Evolutionary conservation across 768 basidiomycete genomes (phyloP), one percentile per base, ranked within the genome.

Genomic region (Bullera alba): DNA sequence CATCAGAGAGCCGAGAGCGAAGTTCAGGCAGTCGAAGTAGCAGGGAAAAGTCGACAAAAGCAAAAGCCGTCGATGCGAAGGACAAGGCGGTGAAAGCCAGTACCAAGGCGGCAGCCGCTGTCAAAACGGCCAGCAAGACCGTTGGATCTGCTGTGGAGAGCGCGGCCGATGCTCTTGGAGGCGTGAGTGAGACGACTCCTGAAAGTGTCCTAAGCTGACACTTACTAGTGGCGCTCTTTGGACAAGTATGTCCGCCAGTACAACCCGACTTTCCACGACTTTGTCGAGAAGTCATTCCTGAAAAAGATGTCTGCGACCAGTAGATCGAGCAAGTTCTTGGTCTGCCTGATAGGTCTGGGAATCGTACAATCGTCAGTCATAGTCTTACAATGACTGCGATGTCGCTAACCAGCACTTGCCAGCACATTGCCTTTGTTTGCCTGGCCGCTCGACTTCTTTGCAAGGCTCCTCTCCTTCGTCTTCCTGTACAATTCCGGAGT

Each of bases 361-460:
- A 28, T 64, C 2, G 16, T 60, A 2, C 65, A 67, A 39, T 57
- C 56, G 65, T 67, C 36, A 39, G 62, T 58, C 1, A 23, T 16
- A 26, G 34, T 29, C 0, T 26, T 17, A 16, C 38, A 1, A 48
- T 14, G 6, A 26, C 16, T 44, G 22, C 17, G 27, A n/a, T 15
- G 28, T 5, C 2, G 22, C 36, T 10, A n/a, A 17, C 22, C 16
- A 8, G 38, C 17, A 5, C 32, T 17, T 22, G 3, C 17, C 38
- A 67, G 65, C 3, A 47, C 61, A 4, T 32, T 67, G 2, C 65
- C 65, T 4, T 35, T 67, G 19, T 60, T 67, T 32, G 56, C 56
- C 29, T 57, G 55, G 57, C 62, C 63, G 5, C 41, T 67, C 8
- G 63, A 58, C 35, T 53, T 58, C 36, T 32, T 57, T 12, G 53